phyloP scores from a whole-genome alignment of 1,139 yeast species.

The Yamadazyma diddensiae region DNA sequence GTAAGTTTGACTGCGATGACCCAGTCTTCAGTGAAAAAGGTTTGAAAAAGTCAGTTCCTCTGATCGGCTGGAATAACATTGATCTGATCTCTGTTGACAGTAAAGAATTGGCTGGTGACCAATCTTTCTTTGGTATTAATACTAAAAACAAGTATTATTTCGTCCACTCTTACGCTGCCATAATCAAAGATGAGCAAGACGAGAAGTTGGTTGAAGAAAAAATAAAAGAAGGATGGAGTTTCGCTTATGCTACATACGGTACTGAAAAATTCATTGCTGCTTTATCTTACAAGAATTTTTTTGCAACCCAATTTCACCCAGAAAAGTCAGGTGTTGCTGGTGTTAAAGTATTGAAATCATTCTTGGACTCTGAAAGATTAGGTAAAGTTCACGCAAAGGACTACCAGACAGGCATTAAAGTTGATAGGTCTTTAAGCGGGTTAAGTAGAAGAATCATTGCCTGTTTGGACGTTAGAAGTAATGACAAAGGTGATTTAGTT shows the following conservation, averaged over 20 bases:
- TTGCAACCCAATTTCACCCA: slow-evolving; percentile 97
- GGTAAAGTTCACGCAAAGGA: slow-evolving; percentile 20
- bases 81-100: slow-evolving; percentile 11
- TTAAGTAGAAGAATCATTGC: slow-evolving; percentile 90
- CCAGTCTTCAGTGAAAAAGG: slow-evolving; percentile 19
- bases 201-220: slow-evolving; percentile 28
- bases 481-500: slow-evolving; percentile 90
- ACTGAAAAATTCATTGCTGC: slow-evolving; percentile 85
- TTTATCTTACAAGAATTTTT: slow-evolving; percentile 65
- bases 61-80: slow-evolving; percentile 86
- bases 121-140: slow-evolving; percentile 21
- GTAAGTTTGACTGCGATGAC: slow-evolving; percentile 56
- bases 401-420: slow-evolving; percentile 32
- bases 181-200: slow-evolving; percentile 37
- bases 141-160: slow-evolving; percentile 76
- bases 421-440: slow-evolving; percentile 60
- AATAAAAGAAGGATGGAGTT: slow-evolving; percentile 64
- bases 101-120: slow-evolving; percentile 6
- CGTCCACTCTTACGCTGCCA: slow-evolving; percentile 90
- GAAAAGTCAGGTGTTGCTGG: slow-evolving; percentile 96
- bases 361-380: slow-evolving; percentile 52
- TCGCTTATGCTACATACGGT: slow-evolving; percentile 74
- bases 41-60: slow-evolving; percentile 76
- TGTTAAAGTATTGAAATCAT: slow-evolving; percentile 66
- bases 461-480: slow-evolving; percentile 92